Conservation (phyloP, 148 eudicot species). For the Suaeda aralocaspica region DNA sequence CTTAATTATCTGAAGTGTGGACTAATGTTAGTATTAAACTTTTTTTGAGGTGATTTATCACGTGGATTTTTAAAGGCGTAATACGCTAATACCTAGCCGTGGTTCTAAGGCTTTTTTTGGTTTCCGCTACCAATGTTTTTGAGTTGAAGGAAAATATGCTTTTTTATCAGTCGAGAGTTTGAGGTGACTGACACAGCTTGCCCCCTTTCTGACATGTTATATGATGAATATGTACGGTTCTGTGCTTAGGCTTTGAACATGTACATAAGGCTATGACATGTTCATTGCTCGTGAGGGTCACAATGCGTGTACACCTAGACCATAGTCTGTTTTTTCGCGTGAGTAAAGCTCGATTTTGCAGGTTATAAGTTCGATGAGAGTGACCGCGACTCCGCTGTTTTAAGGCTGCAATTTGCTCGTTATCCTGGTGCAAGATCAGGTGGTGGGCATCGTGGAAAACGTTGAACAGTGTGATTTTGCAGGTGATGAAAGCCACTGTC, state of each 20-base stretch:
- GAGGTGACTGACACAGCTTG: not conserved
- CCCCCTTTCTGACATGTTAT: not conserved
- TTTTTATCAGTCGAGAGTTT: not conserved
- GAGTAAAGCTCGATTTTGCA: constrained; percentile 74
- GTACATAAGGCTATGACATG: constrained; percentile 1
- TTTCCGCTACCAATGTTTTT: not conserved
- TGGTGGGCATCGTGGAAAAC: constrained; percentile 79
- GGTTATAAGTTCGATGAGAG: constrained; percentile 90
- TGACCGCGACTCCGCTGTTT: constrained; percentile 56
- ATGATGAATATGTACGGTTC: not conserved
- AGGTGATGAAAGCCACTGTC: constrained; percentile 50
- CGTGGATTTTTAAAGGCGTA: not conserved
- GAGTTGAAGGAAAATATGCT: not conserved
- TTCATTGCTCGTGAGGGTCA: constrained; percentile 1
- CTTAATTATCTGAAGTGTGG: not conserved
- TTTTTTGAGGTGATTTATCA: not conserved
- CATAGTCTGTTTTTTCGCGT: constrained; percentile 29
- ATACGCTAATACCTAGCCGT: not conserved
- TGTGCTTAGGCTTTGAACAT: constrained; percentile 16
- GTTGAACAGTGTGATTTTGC: constrained; percentile 43
- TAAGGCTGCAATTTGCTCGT: constrained; percentile 88
- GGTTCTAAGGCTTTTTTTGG: not conserved
- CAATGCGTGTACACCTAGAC: constrained; percentile 16
- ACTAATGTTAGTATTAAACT: not conserved
- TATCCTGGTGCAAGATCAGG: constrained; percentile 82